Evolutionary conservation across 2,329 filamentous ascomycete genomes (phyloP).

Genomic region (Aspergillus terreus): DNA sequence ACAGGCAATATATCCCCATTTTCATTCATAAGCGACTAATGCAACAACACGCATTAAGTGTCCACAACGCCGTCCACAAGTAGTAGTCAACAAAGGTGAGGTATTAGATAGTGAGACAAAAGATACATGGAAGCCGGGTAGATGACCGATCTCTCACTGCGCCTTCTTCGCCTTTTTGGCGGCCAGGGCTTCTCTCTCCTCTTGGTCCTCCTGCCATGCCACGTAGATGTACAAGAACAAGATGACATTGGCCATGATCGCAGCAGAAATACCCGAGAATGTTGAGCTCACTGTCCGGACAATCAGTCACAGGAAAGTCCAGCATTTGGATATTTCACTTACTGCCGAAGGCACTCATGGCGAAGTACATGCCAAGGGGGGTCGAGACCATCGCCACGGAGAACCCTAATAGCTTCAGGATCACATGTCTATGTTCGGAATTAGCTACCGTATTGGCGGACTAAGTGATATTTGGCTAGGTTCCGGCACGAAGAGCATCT

Average conservation of each 20-base stretch:
- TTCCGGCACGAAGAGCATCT: neutral
- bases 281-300: constrained; percentile 74
- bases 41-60: neutral
- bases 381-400: constrained; percentile 85
- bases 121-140: neutral
- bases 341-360: constrained; percentile 79
- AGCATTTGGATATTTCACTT: constrained; percentile 21
- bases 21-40: neutral
- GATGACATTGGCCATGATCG: constrained; percentile 86
- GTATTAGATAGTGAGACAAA: neutral
- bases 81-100: neutral
- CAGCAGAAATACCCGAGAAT: constrained; percentile 78
- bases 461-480: neutral
- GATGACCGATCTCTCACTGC: constrained; percentile 24
- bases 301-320: constrained; percentile 1
- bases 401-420: constrained; percentile 85
- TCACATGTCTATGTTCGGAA: constrained; percentile 62
- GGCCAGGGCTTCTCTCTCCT: constrained; percentile 66
- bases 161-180: constrained; percentile 52
- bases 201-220: constrained; percentile 82
- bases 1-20: neutral
- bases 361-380: constrained; percentile 86
- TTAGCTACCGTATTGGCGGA: neutral
- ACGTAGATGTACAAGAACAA: constrained; percentile 87
- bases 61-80: constrained; percentile 2